Conservation (phyloP, 371 early-diverging fungal species). For the Mortierella sp. region DNA sequence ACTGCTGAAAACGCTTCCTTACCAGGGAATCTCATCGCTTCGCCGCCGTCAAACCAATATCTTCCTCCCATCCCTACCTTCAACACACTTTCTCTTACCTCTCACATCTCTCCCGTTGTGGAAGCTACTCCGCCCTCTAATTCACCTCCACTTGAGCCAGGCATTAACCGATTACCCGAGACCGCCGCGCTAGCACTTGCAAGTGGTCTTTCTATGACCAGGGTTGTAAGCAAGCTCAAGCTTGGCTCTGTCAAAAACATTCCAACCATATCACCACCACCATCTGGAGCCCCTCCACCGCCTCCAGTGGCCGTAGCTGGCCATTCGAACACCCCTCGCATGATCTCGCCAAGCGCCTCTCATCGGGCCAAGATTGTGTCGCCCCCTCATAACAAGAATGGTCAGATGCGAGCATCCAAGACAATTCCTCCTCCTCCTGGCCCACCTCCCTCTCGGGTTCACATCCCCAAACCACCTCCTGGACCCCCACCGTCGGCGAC, state of each 20-base stretch:
- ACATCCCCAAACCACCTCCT: conserved; percentile 4
- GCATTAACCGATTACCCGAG: conserved; percentile 25
- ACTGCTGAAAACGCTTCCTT: too few species aligned
- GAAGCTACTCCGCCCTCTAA: not conserved
- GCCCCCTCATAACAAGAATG: conserved; percentile 15
- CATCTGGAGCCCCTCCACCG: conserved; percentile 35
- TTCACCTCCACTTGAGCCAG: conserved; percentile 2
- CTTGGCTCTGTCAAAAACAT: conserved; percentile 21
- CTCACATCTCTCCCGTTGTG: not conserved
- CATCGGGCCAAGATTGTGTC: conserved; percentile 17
- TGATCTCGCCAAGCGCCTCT: conserved; percentile 30
- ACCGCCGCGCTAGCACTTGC: conserved; percentile 29
- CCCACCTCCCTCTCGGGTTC: not conserved
- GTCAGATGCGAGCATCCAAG: conserved; percentile 20
- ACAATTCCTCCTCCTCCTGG: conserved; percentile 33
- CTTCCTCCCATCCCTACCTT: conserved; percentile 30
- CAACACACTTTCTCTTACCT: conserved; percentile 16
- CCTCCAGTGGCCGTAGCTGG: conserved; percentile 38
- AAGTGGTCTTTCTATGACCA: conserved; percentile 33
- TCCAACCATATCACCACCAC: conserved; percentile 43
- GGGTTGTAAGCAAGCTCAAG: conserved; percentile 33
- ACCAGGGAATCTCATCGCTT: too few species aligned
- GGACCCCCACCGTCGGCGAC: conserved; percentile 5
- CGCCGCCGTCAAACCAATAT: conserved; percentile 8
- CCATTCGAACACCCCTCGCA: conserved; percentile 32